Evolutionary conservation across 2,329 filamentous ascomycete species (phyloP).

Genomic region (Ceratocystis albifundus): DNA sequence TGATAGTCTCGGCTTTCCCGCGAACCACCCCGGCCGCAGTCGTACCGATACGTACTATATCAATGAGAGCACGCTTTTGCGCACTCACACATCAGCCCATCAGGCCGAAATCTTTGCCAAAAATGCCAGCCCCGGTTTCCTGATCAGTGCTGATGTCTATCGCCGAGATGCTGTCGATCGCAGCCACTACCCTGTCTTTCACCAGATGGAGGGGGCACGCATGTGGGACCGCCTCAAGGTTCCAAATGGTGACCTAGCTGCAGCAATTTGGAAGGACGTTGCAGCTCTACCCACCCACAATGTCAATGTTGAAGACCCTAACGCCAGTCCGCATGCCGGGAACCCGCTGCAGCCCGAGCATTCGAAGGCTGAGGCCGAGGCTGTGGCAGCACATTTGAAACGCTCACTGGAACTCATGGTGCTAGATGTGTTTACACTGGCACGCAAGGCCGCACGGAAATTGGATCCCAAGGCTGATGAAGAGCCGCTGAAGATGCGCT

Average conservation of each 20-base stretch:
- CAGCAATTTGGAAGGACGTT: constrained; percentile 59
- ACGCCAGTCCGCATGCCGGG: constrained; percentile 61
- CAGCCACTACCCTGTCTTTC: constrained; percentile 92
- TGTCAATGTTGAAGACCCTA: constrained; percentile 71
- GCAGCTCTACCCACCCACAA: constrained; percentile 59
- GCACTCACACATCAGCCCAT: constrained; percentile 92
- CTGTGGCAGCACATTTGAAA: constrained; percentile 76
- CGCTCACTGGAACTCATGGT: constrained; percentile 81
- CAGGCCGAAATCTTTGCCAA: constrained; percentile 70
- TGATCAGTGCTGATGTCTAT: constrained; percentile 91
- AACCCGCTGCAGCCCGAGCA: constrained; percentile 79
- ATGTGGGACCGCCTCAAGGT: constrained; percentile 67
- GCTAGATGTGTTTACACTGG: constrained; percentile 73
- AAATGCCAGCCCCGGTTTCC: constrained; percentile 65
- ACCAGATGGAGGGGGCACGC: constrained; percentile 94
- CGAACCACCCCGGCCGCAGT: constrained; percentile 76
- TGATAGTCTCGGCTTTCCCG: constrained; percentile 85
- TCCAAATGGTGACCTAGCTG: constrained; percentile 43
- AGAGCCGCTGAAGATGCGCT: constrained; percentile 74
- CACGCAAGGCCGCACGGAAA: constrained; percentile 58
- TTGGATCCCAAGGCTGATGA: constrained; percentile 48
- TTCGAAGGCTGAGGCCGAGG: constrained; percentile 63
- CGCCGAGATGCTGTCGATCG: constrained; percentile 88
- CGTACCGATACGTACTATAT: constrained; percentile 93
- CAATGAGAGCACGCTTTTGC: constrained; percentile 68